A percentile compares a stretch with the other conserved stretches of the same genome.
Evolutionary conservation across 176 grass and related monocot genomes (phyloP).

Genomic region (Neostapfia colusana): DNA sequence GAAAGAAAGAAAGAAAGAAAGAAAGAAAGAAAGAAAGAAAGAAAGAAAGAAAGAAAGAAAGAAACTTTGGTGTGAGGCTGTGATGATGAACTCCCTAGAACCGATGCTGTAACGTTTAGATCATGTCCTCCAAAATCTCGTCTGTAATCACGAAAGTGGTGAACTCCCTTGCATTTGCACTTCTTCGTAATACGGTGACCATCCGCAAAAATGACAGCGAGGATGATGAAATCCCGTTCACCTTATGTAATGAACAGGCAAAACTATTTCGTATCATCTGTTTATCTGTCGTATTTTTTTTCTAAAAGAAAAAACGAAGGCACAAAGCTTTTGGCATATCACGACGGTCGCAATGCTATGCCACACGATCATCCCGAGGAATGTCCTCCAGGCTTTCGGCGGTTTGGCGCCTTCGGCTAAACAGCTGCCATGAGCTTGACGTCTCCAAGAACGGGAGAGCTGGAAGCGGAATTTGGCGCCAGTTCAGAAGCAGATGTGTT

Average conservation of each 20-base stretch:
- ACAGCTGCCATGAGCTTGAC: constrained; percentile 33
- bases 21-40: too few relatives aligned
- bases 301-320: neutral
- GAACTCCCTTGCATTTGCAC: neutral
- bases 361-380: constrained; percentile 13
- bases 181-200: neutral
- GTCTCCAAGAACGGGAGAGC: constrained; percentile 24
- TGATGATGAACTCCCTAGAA: neutral
- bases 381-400: constrained; percentile 28
- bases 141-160: neutral
- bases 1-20: too few relatives aligned
- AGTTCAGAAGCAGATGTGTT: constrained; percentile 6
- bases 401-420: constrained; percentile 7
- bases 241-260: neutral
- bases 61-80: constrained; percentile 1
- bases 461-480: constrained; percentile 4
- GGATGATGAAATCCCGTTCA: neutral
- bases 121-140: neutral
- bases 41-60: too few relatives aligned
- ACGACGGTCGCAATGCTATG: neutral
- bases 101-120: neutral
- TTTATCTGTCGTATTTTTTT: neutral
- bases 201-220: neutral
- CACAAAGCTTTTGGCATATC: constrained; percentile 30
- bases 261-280: neutral